These are phyloP conservation scores for Populus ilicifolia DNA, from an alignment of 345 rosid genomes.

Conservation along the genomic window DNA sequence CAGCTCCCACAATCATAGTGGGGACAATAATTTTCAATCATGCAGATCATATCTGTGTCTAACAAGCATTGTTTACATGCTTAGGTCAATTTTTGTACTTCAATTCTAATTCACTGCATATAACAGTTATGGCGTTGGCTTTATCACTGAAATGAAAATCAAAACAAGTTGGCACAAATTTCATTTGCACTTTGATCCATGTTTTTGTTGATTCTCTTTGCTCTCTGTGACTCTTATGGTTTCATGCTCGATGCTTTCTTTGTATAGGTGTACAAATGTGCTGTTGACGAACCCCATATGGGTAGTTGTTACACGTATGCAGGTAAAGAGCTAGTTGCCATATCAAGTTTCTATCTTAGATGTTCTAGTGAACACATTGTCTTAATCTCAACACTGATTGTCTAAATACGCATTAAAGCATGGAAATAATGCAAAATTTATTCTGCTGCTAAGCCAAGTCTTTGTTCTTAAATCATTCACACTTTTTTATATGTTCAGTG, in stretches of 20 bases:
- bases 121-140: neutral
- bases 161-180: neutral
- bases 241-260: slow-evolving; percentile 22
- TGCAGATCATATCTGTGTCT: neutral
- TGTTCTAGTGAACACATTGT: neutral
- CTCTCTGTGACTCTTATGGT: neutral
- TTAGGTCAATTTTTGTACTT: neutral
- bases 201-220: neutral
- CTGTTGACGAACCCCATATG: slow-evolving; percentile 91
- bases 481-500: neutral
- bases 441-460: neutral
- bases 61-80: neutral
- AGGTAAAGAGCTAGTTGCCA: slow-evolving; percentile 47
- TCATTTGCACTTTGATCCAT: neutral
- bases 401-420: slow-evolving; percentile 1
- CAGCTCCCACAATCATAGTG: neutral
- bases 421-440: neutral
- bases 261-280: slow-evolving; percentile 79
- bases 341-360: slow-evolving; percentile 2
- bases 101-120: neutral
- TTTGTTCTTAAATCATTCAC: neutral
- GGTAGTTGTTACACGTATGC: slow-evolving; percentile 98
- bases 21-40: neutral
- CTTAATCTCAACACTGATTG: neutral
- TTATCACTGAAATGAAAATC: neutral